Evolutionary conservation across 1,139 yeast genomes (phyloP), one percentile per base, ranked within the genome.

Genomic region (Candida sp.): DNA sequence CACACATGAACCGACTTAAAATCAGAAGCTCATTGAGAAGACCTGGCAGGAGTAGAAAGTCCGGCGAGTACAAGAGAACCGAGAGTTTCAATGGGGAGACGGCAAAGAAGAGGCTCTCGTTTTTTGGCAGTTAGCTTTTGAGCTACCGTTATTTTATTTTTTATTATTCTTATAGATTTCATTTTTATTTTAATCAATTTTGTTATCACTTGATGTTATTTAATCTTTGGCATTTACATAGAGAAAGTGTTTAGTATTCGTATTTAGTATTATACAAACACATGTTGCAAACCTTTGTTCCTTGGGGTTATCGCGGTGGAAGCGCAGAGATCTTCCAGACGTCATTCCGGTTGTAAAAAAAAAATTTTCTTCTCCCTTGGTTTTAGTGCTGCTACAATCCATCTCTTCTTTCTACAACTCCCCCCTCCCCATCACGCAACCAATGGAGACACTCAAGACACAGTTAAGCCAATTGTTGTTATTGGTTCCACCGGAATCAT

Each of bases 21-120:
- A 77, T 78, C 43, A 60, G 82, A 48, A 69, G 70, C 45, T 74
- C 81, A 3, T 66, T 78, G 48, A 73, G 66, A 59, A 70, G 68
- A 46, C 69, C 71, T 25, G 25, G 35, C 5, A 72, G 70, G 55
- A 57, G 71, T 2, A 62, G 78, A 44, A 66, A 57, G 46, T 63
- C 72, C 4, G 61, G 70, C 12, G 80, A 76, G 44, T 63, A 63
- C 49, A 73, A 70, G 55, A 63, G 75, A 47, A 54, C 67, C n/a
- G 80, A 76, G 4, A 68, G 71, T 51, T 43, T 62, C 2, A 57
- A 54, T 31, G 58, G 60, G 35, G 75, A 72, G 26, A 40, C 34
- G 11, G 54, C 63, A 7, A 65, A 54, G 44, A 71, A 70, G 54
- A 59, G 76, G 34, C 63, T 66, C 33, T 70, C 75, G 3, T 69